Base-by-base conservation (phyloP, 2,329 filamentous ascomycete genomes). In the Blumeria hordei region DNA sequence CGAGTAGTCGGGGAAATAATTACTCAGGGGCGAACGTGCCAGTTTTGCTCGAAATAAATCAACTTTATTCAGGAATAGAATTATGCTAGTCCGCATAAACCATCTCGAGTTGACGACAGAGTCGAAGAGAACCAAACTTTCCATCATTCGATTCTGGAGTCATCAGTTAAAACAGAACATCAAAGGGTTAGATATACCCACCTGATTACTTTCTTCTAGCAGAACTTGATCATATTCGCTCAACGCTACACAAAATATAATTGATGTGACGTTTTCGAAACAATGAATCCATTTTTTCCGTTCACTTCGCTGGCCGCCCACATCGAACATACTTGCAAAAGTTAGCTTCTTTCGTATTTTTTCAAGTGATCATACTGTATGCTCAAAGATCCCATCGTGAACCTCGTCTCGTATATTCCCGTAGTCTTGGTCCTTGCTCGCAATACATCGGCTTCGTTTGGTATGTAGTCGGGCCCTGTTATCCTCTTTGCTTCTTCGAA, bases 251-350 rank as follows among this genome's bases (percentile, higher is more conserved):
- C 92, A 98, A 70, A 98, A 98, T 62, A 98, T 98, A 68, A 98
- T 98, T 3, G 92, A 96, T 45, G 92, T 98, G 64, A 98, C 92
- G 64, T 96, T 96, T 69, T 98, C 92, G 68, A 98, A 98, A 72
- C 92, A 98, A 71, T 98, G 92, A 66, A 98, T 98, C 92, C 92
- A 98, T 72, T 98, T 98, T 74, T 98, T 98, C 59, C 92, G 79
- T 70, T 98, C 92, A 68, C 90, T 96, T 66, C 92, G 76, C 70
- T 98, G 92, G 28, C 92, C 92, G 59, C 92, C 92, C 4, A 98
- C 92, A 68, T 98, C 92, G 66, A 98, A 98, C 92, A 98, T 98
- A 72, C 90, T 96, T 28, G 54, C 33, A 18, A 16, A 44, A 47
- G 6, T 66, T 55, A 67, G 62, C 55, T 53, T 8, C 21, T 56